Evolutionary conservation across 2,329 filamentous ascomycete species (phyloP), one percentile per base, ranked within the genome.

Genomic region (Fusarium musae): DNA sequence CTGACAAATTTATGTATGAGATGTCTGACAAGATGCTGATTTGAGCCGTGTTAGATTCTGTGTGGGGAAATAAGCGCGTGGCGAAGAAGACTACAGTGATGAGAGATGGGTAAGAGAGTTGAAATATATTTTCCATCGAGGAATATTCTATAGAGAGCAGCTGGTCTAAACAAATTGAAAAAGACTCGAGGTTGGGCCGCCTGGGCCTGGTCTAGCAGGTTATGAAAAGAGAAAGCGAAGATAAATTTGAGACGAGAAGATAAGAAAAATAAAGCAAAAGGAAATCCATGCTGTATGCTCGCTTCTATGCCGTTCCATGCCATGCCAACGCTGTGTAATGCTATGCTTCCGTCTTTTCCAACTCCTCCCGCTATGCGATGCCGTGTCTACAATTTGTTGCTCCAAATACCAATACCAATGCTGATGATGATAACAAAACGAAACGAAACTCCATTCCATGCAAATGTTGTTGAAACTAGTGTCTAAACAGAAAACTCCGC

Each of bases 1-100:
- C 58, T 69, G 49, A 63, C 61, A 21, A 32, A 30, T 34, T 30
- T 60, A 21, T 26, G 32, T 64, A 36, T 17, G n/a, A 28, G 54
- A 44, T 62, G 49, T 59, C 30, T 40, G 53, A 49, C 49, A 59
- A 59, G 37, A 66, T 69, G 62, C 73, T 78, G 69, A 77, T 71
- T 54, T 37, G 52, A 56, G 46, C 57, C 53, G 58, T 59, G 49
- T 30, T 73, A 86, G 84, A 61, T 86, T 87, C 58, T 86, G 85
- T 64, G 85, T 86, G 6, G 85, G 85, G 23, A 86, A 86, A 73
- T 86, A 69, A 78, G 34, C 32, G 9, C 26, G 21, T 32, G 19
- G 15, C 21, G 50, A 34, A 12, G 21, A 52, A 42, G 40, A 21
- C 11, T 30, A 21, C 17, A 21, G 19, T 7, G n/a, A 34, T 7